Evolutionary conservation across 2,329 filamentous ascomycete species (phyloP).

Genomic region (Grosmannia penicillata): DNA sequence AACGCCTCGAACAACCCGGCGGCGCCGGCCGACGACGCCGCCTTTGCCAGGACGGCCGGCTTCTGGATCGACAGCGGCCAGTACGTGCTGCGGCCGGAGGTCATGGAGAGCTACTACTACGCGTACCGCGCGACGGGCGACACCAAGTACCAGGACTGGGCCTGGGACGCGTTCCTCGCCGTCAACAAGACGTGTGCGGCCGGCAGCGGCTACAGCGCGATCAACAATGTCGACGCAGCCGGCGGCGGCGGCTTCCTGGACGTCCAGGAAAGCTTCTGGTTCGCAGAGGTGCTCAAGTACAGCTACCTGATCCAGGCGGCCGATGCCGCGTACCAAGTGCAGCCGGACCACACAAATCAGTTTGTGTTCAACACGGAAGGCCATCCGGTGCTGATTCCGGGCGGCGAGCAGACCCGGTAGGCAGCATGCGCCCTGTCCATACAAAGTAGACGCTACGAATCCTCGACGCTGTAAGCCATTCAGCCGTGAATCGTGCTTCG

Average conservation of each 20-base stretch:
- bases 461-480: too few relatives aligned
- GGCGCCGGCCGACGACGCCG: conserved; percentile 28
- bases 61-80: conserved; percentile 50
- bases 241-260: conserved; percentile 49
- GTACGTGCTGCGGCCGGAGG: conserved; percentile 67
- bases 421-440: too few relatives aligned
- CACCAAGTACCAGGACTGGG: conserved; percentile 65
- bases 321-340: conserved; percentile 40
- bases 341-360: conserved; percentile 26
- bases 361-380: conserved; percentile 37
- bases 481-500: too few relatives aligned
- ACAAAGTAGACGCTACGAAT: too few relatives aligned
- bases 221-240: conserved; percentile 49
- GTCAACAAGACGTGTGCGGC: conserved; percentile 50
- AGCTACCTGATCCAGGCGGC: conserved; percentile 54
- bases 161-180: conserved; percentile 61
- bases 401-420: background rate
- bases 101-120: conserved; percentile 76
- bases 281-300: conserved; percentile 82
- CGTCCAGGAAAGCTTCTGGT: conserved; percentile 77
- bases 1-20: conserved; percentile 21
- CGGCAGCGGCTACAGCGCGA: conserved; percentile 50
- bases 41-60: conserved; percentile 51
- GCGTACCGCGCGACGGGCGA: conserved; percentile 69
- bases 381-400: conserved; percentile 19